Percentiles rank a stretch among this genome's conserved stretches.
Evolutionary conservation across 495 filamentous ascomycete genomes (phyloP).

Genomic region (Annulohypoxylon maeteangense): DNA sequence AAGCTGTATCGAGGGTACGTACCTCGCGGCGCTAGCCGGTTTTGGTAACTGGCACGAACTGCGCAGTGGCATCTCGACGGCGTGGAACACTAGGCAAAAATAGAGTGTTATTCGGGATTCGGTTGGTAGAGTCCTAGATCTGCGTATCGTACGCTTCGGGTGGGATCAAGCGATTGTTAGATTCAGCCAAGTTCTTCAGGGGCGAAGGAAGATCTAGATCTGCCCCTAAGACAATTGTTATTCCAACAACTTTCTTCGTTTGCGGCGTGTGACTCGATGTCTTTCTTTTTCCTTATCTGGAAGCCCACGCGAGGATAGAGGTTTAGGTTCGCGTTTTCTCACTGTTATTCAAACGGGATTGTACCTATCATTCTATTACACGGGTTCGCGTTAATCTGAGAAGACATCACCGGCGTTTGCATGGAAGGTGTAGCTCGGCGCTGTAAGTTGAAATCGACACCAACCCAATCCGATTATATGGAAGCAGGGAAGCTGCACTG

Average conservation of each 20-base stretch:
- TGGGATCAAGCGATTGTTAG: neutral
- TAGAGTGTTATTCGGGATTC: neutral
- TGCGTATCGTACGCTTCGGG: neutral
- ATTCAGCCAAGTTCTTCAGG: neutral
- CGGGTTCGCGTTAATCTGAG: too few species aligned
- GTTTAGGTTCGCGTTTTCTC: too few species aligned
- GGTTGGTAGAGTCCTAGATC: neutral
- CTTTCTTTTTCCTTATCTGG: neutral
- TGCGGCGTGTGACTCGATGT: neutral
- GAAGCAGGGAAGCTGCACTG: too few species aligned
- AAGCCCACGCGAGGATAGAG: neutral
- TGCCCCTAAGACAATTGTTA: neutral
- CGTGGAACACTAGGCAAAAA: neutral
- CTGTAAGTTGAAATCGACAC: too few species aligned
- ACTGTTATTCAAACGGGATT: too few species aligned
- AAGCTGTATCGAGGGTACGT: conserved; percentile 29
- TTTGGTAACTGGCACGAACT: conserved; percentile 28
- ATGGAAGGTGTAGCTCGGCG: too few species aligned
- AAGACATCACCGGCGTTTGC: too few species aligned
- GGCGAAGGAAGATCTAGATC: neutral
- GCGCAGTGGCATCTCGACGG: neutral
- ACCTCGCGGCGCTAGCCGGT: conserved; percentile 29
- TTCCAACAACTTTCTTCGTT: neutral
- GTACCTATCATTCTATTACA: too few species aligned
- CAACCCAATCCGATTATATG: too few species aligned